Evolutionary conservation across 2,329 filamentous ascomycete species (phyloP), one percentile per base, ranked within the genome.

Genomic region (Alternaria ethzedia): DNA sequence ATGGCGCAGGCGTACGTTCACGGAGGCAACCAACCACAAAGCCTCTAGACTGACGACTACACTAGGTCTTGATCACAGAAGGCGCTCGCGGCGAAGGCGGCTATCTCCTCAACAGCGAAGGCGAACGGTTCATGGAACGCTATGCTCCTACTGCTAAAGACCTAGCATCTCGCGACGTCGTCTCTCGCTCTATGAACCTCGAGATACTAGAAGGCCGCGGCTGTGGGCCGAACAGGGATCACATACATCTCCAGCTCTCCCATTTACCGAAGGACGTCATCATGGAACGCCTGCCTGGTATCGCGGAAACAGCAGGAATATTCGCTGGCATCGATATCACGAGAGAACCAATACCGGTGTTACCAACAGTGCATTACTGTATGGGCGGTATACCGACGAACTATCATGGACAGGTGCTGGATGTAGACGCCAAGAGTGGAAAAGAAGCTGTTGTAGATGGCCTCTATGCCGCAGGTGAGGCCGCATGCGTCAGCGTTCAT

Each of bases 331-430:
- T 85, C 15, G 83, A 85, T 64, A 82, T 85, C 21, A 84, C 82
- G 13, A 80, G 78, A 67, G 75, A 85, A 63, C 82, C 83, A 1
- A 85, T 86, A 61, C 84, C 84, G 2, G 84, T 86, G 3, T 61
- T 84, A 5, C 84, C 84, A 0, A 86, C 84, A 2, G 84, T 86
- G 4, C 84, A 85, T 67, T 85, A 85, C 65, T 84, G 82, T 64
- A 85, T 85, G 83, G 83, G 83, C 20, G 83, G 83, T 23, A 82
- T 85, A 12, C 83, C 83, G 8, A 85, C 83, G 3, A 84, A 85
- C 54, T 85, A 80, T 65, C 82, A 82, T 45, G 83, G 83, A 17
- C 80, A 85, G 62, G 83, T 85, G 10, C 68, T 85, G 4, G 77
- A 81, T 51, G 75, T 84, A 3, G 54, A 61, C 10, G 41, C 11